Percentiles rank a stretch among this genome's conserved stretches.
These are phyloP conservation scores for Hortaea werneckii DNA, from an alignment of 2,329 filamentous ascomycete genomes.

Conservation along the genomic window DNA sequence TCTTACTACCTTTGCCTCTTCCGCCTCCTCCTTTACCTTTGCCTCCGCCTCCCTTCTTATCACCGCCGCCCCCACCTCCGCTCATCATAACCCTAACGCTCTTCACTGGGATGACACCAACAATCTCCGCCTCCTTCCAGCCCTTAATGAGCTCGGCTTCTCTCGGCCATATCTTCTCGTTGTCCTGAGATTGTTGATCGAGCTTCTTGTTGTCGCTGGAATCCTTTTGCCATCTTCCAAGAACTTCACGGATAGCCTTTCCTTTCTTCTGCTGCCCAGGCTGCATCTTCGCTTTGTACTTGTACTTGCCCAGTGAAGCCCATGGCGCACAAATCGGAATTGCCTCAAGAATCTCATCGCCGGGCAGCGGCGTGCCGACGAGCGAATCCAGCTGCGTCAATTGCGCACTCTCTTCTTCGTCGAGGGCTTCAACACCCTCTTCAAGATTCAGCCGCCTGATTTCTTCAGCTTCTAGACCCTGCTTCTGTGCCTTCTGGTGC, in stretches of 20 bases:
- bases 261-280: conserved; percentile 86
- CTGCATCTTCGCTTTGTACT: conserved; percentile 93
- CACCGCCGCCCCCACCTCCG: conserved; percentile 30
- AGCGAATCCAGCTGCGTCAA: conserved; percentile 57
- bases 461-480: conserved; percentile 69
- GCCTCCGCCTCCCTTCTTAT: conserved; percentile 18
- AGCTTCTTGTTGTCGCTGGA: conserved; percentile 39
- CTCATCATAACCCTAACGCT: conserved; percentile 72
- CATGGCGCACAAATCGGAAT: conserved; percentile 55
- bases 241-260: conserved; percentile 81
- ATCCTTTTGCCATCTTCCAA: conserved; percentile 68
- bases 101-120: conserved; percentile 69
- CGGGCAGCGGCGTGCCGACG: conserved; percentile 65
- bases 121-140: conserved; percentile 71
- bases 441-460: conserved; percentile 49
- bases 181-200: conserved; percentile 39
- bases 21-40: conserved; percentile 12
- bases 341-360: conserved; percentile 68
- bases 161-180: conserved; percentile 70
- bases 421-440: conserved; percentile 36
- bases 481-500: conserved; percentile 65
- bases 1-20: conserved; percentile 14
- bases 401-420: conserved; percentile 28
- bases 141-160: conserved; percentile 77
- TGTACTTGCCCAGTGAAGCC: conserved; percentile 57